Base-by-base conservation (phyloP, 108 stramenopile species). In the Pseudonitzschia multiseries region DNA sequence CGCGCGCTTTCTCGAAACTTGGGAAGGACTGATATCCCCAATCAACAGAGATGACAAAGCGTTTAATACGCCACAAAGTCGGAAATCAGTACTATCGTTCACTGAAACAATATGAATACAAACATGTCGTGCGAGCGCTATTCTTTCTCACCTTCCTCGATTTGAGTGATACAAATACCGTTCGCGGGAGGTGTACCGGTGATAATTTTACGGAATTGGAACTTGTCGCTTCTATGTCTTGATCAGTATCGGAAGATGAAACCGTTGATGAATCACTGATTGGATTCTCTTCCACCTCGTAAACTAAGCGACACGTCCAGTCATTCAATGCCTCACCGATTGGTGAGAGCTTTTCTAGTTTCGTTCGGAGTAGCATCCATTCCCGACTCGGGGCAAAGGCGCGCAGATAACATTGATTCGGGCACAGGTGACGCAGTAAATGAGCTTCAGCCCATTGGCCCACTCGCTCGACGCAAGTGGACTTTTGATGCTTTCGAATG, bases 321-420 rank as follows among this genome's bases (percentile, higher is more conserved):
- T 57, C 57, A 53, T 57, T 42, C 32, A 82, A 78, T 42, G 76
- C 22, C 8, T 65, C 56, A 27, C 48, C 57, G 36, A 50, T 69
- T 52, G 42, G 63, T 72, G 52, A 44, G 63, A 73, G 65, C 29
- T 31, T 28, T 57, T 68, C 64, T 12, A n/a, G 63, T 10, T 62
- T 59, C 40, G 70, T 78, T 74, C 83, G 68, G 26, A 84, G 69
- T 5, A 68, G 36, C 15, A 53, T 48, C 73, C 73, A 84, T 31
- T 84, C 83, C 20, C 83, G 72, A 50, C 68, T 66, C 32, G 83
- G 80, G 33, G 68, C 67, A 59, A 74, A 81, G n/a, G 79, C 82
- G 17, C 79, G 66, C 32, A 83, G 75, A 70, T 73, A 83, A 48
- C 82, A 83, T 22, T 77, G 59, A 0, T 83, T 41, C n/a, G 33